These are phyloP conservation scores for Tephrocybe rancida DNA, from an alignment of 768 basidiomycete species.

Conservation along the genomic window DNA sequence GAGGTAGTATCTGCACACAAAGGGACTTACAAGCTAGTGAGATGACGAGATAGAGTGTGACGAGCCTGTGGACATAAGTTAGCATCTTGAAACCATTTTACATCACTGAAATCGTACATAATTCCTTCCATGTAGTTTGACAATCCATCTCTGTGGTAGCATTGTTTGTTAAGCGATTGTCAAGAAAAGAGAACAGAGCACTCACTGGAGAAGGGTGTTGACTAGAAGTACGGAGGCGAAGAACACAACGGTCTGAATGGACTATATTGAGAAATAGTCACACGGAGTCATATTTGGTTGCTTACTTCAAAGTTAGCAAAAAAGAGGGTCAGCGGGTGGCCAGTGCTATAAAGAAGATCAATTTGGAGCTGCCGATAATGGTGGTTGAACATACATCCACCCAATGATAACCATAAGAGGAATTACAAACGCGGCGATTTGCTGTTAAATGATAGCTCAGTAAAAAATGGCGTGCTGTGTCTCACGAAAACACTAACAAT, in stretches of 20 bases:
- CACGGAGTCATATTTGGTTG: slow-evolving; percentile 1
- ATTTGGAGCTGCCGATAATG: slow-evolving; percentile 10
- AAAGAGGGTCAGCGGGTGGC: slow-evolving; percentile 76
- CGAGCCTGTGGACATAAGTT: slow-evolving; percentile 41
- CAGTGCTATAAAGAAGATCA: slow-evolving; percentile 42
- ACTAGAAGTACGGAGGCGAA: slow-evolving; percentile 90
- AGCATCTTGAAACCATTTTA: slow-evolving; percentile 33
- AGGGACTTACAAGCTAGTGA: slow-evolving; percentile 69
- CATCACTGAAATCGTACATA: slow-evolving; percentile 47
- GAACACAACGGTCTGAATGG: slow-evolving; percentile 68
- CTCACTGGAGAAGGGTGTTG: slow-evolving; percentile 77
- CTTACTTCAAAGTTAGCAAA: slow-evolving; percentile 84
- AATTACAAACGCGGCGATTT: slow-evolving; percentile 86
- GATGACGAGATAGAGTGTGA: slow-evolving; percentile 78
- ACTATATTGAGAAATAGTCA: background rate
- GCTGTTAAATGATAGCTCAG: slow-evolving; percentile 39
- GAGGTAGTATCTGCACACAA: background rate
- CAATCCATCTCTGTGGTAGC: slow-evolving; percentile 63
- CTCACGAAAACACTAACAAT: slow-evolving; percentile 52
- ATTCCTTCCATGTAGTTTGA: slow-evolving; percentile 94
- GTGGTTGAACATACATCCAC: slow-evolving; percentile 64
- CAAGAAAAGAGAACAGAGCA: slow-evolving; percentile 14
- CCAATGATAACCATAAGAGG: slow-evolving; percentile 88
- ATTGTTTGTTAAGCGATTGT: slow-evolving; percentile 2
- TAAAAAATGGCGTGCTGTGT: background rate